A percentile compares a stretch with the other conserved stretches of the same genome.
Evolutionary conservation across 257 asterid species (phyloP).

Genomic region (Echium plantagineum): DNA sequence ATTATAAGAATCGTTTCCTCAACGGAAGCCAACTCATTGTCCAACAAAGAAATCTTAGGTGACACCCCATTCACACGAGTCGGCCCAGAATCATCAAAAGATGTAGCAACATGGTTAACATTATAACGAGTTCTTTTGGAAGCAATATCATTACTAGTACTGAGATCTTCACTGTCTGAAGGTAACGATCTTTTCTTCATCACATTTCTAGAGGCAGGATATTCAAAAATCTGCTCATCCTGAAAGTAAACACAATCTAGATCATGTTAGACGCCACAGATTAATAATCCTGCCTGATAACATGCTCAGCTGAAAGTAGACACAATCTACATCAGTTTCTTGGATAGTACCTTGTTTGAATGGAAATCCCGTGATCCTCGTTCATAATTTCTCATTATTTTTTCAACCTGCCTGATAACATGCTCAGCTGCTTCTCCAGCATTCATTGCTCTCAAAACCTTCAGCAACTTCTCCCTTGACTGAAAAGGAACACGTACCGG

Average conservation of each 20-base stretch:
- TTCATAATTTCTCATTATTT: slow-evolving; percentile 66
- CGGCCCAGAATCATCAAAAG: slow-evolving; percentile 38
- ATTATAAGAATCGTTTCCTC: slow-evolving; percentile 88
- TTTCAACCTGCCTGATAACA: slow-evolving; percentile 76
- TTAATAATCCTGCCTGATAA: neutral
- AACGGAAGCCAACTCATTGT: slow-evolving; percentile 51
- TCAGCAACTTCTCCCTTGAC: slow-evolving; percentile 84
- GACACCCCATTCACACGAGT: slow-evolving; percentile 53
- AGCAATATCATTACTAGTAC: slow-evolving; percentile 27
- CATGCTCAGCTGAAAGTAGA: too few relatives aligned
- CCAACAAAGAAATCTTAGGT: slow-evolving; percentile 38
- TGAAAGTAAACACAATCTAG: slow-evolving; percentile 11
- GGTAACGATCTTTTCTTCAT: slow-evolving; percentile 59
- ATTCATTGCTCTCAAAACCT: slow-evolving; percentile 74
- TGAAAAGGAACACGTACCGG: slow-evolving; percentile 16
- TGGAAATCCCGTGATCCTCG: slow-evolving; percentile 76
- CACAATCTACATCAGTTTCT: neutral
- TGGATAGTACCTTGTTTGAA: slow-evolving; percentile 46
- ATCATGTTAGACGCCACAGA: neutral
- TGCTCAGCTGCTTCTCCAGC: slow-evolving; percentile 99
- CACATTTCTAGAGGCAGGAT: slow-evolving; percentile 41
- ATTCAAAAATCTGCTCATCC: slow-evolving; percentile 63
- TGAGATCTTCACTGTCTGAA: slow-evolving; percentile 49
- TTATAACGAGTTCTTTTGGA: slow-evolving; percentile 56
- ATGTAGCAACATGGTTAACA: slow-evolving; percentile 27